phyloP scores from a whole-genome alignment of 306 rosid species.

The Lathyrus aphaca region DNA sequence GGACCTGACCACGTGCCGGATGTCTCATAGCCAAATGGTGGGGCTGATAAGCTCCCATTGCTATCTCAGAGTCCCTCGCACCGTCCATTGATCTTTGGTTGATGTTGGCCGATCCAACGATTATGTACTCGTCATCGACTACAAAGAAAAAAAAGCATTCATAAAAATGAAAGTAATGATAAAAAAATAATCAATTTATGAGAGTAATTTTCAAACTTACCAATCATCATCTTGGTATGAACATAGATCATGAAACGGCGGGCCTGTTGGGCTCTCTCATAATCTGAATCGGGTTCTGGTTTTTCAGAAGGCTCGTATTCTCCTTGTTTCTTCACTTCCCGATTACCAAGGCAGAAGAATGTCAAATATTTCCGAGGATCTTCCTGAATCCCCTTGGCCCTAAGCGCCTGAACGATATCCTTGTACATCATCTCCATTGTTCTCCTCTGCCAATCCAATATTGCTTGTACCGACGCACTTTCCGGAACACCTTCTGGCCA shows the following conservation, averaged over 20 bases:
- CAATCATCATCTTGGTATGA: slow-evolving; percentile 80
- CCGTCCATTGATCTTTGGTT: slow-evolving; percentile 87
- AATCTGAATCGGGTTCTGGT: slow-evolving; percentile 67
- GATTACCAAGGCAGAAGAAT: slow-evolving; percentile 79
- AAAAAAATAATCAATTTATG: slow-evolving; percentile 2
- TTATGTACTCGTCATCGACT: slow-evolving; percentile 81
- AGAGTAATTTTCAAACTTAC: slow-evolving; percentile 40
- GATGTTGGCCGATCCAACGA: slow-evolving; percentile 79
- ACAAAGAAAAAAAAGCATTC: slow-evolving; percentile 19
- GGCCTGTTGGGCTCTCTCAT: slow-evolving; percentile 60
- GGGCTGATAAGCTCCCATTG: slow-evolving; percentile 78
- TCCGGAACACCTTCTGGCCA: slow-evolving; percentile 83
- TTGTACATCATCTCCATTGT: slow-evolving; percentile 80
- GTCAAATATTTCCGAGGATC: slow-evolving; percentile 78
- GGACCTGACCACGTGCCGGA: slow-evolving; percentile 70
- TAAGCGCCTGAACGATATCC: slow-evolving; percentile 60
- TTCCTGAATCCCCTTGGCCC: slow-evolving; percentile 59
- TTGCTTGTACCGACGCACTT: slow-evolving; percentile 77
- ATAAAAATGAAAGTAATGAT: not conserved
- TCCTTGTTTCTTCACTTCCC: slow-evolving; percentile 70
- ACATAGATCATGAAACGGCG: slow-evolving; percentile 81
- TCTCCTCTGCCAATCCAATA: slow-evolving; percentile 80
- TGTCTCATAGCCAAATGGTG: slow-evolving; percentile 54
- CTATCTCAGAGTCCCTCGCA: slow-evolving; percentile 72
- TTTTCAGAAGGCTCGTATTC: slow-evolving; percentile 64